Base-by-base conservation (phyloP, 1,284 basidiomycete genomes). In the Irpex sp. region DNA sequence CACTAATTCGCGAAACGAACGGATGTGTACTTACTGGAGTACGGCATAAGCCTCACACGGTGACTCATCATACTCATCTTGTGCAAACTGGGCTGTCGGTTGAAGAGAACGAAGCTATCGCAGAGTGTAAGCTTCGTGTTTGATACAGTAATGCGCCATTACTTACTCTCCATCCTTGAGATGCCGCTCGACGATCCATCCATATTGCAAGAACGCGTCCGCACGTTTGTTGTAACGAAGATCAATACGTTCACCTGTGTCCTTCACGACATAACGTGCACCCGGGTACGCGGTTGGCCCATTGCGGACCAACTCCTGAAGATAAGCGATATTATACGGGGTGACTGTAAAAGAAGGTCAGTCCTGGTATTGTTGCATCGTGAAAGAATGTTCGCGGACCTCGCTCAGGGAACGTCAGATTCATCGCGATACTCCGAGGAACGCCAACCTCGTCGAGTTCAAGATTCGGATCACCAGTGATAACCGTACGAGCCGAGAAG, bases 31-130 rank as follows among this genome's bases (percentile, higher is more conserved):
- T 77, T 73, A 95, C 93, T 99, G 33, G 97, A 99, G 77, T 98
- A 99, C 39, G 94, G 93, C 96, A 99, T 98, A 63, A 99, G 81
- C 74, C 94, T 95, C 58, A 99, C 93, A 49, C 97, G 88, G 80
- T 99, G 97, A 76, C 94, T 95, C 97, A 99, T 99, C 97, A 99
- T 99, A 83, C 94, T 97, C 97, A 99, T 99, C 79, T 99, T 99
- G 79, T 99, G 97, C 76, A 99, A 78, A 83, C 90, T 94, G 1
- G 97, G 97, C 74, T 99, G 97, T 66, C 97, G 96, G 77, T 99
- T 99, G 83, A 99, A 99, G 58, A 99, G 79, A 39, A 99, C 94
- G 71, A 86, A 98, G 74, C 94, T 95, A 67, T 6, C 57, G 26
- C 61, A 63, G 13, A 46, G 31, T 46, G 7, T 17, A 17, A 6